These are phyloP conservation scores for Vigna trinervia DNA, from an alignment of 306 rosid species.

Conservation along the genomic window DNA sequence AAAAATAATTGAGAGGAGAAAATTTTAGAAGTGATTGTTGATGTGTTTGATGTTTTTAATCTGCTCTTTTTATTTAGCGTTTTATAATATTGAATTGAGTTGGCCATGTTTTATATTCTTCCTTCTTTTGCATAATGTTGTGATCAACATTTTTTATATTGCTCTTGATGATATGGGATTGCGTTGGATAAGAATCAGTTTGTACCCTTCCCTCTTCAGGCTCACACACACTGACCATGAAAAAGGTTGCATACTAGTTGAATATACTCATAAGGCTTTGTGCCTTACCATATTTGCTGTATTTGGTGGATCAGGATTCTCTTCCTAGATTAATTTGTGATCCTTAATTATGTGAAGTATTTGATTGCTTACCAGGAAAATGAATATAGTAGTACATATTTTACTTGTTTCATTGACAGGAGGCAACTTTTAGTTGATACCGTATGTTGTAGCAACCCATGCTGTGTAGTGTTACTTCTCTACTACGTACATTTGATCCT, in stretches of 20 bases:
- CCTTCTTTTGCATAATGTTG: constrained; percentile 13
- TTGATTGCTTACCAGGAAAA: neutral
- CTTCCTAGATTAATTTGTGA: neutral
- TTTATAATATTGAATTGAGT: constrained; percentile 13
- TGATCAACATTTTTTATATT: neutral
- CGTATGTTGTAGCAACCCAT: constrained; percentile 4
- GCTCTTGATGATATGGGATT: neutral
- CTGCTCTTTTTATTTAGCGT: neutral
- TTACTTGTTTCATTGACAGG: neutral
- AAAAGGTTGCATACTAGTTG: constrained; percentile 1
- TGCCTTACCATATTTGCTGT: neutral
- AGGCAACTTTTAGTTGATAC: neutral
- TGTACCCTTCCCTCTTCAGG: neutral
- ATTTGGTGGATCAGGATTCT: neutral
- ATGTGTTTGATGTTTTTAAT: constrained; percentile 13
- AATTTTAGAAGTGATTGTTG: constrained; percentile 15
- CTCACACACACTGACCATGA: neutral
- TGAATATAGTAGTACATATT: neutral
- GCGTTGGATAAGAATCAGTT: constrained; percentile 7
- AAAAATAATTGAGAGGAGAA: constrained; percentile 24
- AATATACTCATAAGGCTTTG: neutral
- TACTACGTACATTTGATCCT: neutral
- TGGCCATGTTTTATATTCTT: constrained; percentile 15
- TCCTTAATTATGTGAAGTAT: neutral
- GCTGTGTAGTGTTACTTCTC: constrained; percentile 8